Conservation (phyloP, 441 rosid species). For the Rhodomyrtus psidioides region DNA sequence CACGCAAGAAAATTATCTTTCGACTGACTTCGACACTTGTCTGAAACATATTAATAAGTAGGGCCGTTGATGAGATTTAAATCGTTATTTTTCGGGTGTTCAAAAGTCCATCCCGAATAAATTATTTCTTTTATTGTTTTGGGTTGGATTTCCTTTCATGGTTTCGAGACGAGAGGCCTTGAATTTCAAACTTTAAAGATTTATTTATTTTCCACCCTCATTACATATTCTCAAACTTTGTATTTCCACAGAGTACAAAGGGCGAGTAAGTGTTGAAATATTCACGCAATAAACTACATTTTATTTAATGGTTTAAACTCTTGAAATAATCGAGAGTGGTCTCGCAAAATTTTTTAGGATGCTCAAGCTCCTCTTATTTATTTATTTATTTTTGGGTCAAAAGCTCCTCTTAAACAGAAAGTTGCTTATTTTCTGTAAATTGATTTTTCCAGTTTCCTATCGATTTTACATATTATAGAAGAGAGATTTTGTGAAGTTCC, state of each 20-base stretch:
- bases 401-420: background rate
- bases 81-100: fast-evolving
- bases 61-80: background rate
- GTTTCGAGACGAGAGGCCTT: fast-evolving
- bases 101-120: fast-evolving
- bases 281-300: background rate
- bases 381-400: too few species aligned
- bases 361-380: background rate
- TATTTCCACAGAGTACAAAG: background rate
- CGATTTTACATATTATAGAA: background rate
- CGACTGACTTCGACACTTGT: fast-evolving
- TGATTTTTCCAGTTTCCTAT: background rate
- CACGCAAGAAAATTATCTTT: too few species aligned
- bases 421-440: background rate
- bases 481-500: background rate
- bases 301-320: too few species aligned
- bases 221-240: background rate
- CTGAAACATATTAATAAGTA: background rate
- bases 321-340: background rate
- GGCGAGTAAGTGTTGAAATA: background rate
- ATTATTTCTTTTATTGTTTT: background rate
- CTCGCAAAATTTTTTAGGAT: too few species aligned
- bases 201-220: background rate
- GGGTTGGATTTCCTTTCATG: background rate
- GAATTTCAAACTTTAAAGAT: background rate